Percentiles rank a stretch among this genome's conserved stretches.
Evolutionary conservation across 83 land plant genomes (phyloP).

Genomic region (Diphasiastrum complanatum): DNA sequence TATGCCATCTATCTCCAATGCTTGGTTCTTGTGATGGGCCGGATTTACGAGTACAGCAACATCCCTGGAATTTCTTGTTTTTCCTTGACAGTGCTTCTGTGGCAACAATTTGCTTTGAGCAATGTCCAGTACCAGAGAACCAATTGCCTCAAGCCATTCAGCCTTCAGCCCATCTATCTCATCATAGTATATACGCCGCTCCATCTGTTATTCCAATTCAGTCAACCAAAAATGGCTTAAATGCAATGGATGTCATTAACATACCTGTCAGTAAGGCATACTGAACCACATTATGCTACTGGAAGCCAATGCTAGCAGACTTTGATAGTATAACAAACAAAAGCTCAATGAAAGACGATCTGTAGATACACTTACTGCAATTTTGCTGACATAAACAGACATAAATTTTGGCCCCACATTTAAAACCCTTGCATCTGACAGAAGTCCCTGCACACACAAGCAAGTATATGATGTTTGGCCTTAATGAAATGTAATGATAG

Average conservation of each 20-base stretch:
- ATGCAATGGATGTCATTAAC: background rate
- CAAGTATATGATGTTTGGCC: background rate
- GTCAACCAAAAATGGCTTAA: background rate
- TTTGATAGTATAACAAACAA: background rate
- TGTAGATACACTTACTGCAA: constrained; percentile 53
- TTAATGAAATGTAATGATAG: background rate
- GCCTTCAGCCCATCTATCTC: constrained; percentile 67
- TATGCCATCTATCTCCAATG: constrained; percentile 18
- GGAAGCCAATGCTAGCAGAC: background rate
- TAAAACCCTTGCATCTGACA: constrained; percentile 87
- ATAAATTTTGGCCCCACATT: constrained; percentile 88
- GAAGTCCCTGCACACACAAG: constrained; percentile 44
- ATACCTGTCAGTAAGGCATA: constrained; percentile 1
- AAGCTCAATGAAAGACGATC: background rate
- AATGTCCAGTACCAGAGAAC: constrained; percentile 60
- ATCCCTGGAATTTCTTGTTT: constrained; percentile 32
- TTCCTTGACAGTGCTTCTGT: constrained; percentile 24
- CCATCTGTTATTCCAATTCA: constrained; percentile 49
- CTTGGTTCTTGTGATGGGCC: constrained; percentile 20
- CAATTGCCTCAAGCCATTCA: constrained; percentile 84
- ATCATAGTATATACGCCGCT: constrained; percentile 79
- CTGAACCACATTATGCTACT: background rate
- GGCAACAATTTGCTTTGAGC: background rate
- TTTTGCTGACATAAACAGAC: constrained; percentile 70
- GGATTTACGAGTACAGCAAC: constrained; percentile 49